Evolutionary conservation across 1,284 basidiomycete species (phyloP).

Genomic region (Pholiota adiposa): DNA sequence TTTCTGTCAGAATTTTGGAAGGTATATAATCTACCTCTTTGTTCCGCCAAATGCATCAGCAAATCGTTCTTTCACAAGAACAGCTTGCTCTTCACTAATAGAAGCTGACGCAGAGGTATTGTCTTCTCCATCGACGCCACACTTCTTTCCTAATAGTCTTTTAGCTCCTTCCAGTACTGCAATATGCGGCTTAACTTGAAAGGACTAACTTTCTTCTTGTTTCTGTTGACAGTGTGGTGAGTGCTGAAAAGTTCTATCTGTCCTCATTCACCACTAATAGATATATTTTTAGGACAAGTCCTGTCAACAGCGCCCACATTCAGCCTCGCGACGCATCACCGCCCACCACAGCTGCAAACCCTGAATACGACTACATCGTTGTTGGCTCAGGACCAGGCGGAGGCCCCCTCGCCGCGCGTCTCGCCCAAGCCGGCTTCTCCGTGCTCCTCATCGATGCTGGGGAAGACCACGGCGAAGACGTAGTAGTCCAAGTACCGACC

Average conservation of each 20-base stretch:
- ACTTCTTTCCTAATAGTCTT: not conserved
- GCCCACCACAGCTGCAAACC: not conserved
- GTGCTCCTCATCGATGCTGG: slow-evolving; percentile 16
- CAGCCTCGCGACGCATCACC: not conserved
- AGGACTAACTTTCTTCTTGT: not conserved
- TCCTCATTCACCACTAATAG: not conserved
- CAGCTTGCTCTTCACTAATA: not conserved
- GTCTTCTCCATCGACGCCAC: not conserved
- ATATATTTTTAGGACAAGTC: not conserved
- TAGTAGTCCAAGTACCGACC: slow-evolving; percentile 6
- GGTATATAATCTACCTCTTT: not conserved
- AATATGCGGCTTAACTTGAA: not conserved
- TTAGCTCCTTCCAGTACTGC: not conserved
- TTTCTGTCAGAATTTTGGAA: not conserved
- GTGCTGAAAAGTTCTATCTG: not conserved
- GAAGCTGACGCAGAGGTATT: not conserved
- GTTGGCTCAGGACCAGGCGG: slow-evolving; percentile 16
- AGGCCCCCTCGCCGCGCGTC: slow-evolving; percentile 13
- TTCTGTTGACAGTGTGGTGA: not conserved
- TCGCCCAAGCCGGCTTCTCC: slow-evolving; percentile 14
- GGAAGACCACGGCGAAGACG: slow-evolving; percentile 11
- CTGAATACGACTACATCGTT: slow-evolving; percentile 13
- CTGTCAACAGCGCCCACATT: not conserved
- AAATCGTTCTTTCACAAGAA: not conserved
- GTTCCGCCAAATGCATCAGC: not conserved